Evolutionary conservation across 1,284 basidiomycete genomes (phyloP), one percentile per base, ranked within the genome.

Genomic region (Marasmius tenuissimus): DNA sequence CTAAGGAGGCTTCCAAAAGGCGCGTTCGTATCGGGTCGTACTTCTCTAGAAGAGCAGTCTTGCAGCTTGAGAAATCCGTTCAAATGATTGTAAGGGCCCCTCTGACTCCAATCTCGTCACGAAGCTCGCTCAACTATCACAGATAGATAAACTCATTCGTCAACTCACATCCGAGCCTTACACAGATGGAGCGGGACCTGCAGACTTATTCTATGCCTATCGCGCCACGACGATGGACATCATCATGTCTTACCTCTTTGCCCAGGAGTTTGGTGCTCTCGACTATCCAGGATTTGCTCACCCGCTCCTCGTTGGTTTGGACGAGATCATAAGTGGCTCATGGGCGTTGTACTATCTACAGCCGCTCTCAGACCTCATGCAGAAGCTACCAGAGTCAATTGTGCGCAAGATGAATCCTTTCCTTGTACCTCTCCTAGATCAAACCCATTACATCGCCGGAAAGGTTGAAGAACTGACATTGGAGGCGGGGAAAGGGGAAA

Each of bases 181-280:
- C 18, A 10, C 48, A 11, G 48, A 49, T 5, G 27, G 18, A 11
- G 18, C 18, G n/a, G 27, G 49, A 35, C 62, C 63, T 38, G 61
- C 57, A 33, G 48, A 63, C 12, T 20, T 67, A 14, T 45, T 40
- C 34, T 34, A 49, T 12, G 66, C 56, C 3, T 67, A 66, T 48
- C 61, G 64, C 9, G 58, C 58, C 47, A 52, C 60, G 2, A 58
- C 65, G 5, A 59, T 72, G 33, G 72, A 72, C 50, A 63, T 70
- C 18, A 70, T 73, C 47, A 69, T 66, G 10, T 64, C 66, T 27
- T 70, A 71, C 58, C 71, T 69, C 61, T 72, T 70, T 60, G 67
- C 66, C 27, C 59, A 62, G n/a, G 62, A 62, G 8, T 58, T 66
- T 18, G 61, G 67, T 42, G 64, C 66, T 3, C 66, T 69, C 37